Percentiles rank a stretch among this genome's conserved stretches.
phyloP scores from a whole-genome alignment of 306 rosid genomes.

The Acacia confusa region DNA sequence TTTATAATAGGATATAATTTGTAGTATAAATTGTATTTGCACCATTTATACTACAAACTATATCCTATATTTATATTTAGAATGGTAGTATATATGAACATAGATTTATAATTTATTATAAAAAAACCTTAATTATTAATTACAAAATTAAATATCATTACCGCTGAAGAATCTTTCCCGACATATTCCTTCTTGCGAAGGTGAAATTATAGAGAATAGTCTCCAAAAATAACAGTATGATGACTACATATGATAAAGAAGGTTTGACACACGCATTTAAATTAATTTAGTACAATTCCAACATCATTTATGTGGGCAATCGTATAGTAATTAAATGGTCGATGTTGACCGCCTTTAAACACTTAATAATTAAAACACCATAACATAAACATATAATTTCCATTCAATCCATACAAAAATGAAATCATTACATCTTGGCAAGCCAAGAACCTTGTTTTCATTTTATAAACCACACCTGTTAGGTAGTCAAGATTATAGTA shows the following conservation, averaged over 20 bases:
- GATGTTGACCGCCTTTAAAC: neutral
- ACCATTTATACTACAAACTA: too few species aligned
- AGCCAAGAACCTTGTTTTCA: too few species aligned
- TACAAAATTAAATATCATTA: neutral
- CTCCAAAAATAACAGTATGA: neutral
- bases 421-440: too few species aligned
- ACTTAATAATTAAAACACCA: neutral
- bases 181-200: neutral
- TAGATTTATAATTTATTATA: neutral
- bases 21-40: too few species aligned
- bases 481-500: neutral
- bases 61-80: too few species aligned
- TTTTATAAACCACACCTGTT: neutral
- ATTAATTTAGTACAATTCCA: neutral
- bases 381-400: neutral
- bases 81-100: neutral
- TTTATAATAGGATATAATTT: too few species aligned
- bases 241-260: neutral
- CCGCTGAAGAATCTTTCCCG: neutral
- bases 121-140: neutral
- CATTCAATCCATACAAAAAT: too few species aligned
- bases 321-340: neutral
- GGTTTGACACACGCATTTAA: neutral
- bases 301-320: neutral
- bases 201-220: slow-evolving; percentile 1